Base-by-base conservation (phyloP, 148 eudicot genomes). In the Dysphania ambrosioides region DNA sequence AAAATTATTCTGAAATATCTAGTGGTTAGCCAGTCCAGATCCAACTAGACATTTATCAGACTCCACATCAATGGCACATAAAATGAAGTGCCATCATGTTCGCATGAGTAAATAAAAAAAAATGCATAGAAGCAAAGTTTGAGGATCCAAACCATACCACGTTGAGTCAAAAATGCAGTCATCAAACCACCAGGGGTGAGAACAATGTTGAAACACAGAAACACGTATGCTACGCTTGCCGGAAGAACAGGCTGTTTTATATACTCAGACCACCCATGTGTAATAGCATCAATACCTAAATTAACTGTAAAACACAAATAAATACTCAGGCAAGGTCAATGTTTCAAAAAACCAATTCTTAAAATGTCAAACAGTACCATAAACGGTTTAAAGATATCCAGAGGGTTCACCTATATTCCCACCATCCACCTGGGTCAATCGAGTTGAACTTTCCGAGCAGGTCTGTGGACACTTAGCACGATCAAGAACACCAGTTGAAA, bases 161-260 rank as follows among this genome's bases (percentile, higher is more conserved):
- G 91, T 27, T 93, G 98, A 55, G 90, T 88, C 67, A 93, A 77
- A 82, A 91, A 93, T 56, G 98, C 98, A 31, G 98, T 93, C 98
- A 93, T 93, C 78, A 93, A 80, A 42, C 93, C 93, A 77, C 98
- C 91, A 72, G 98, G 98, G 72, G 98, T 87, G 72, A 93, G 98
- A 77, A 90, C 90, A 70, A 88, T 90, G 78, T 93, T 93, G 84
- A 91, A 93, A 84, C 68, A 89, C 71, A 93, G 90, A 76, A 93
- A 88, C 41, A 93, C 98, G 79, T 88, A 93, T 64, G 98, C 98
- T 79, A 93, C 85, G 83, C 98, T 93, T 7, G 98, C 98, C 57
- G 98, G 98, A 83, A 93, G 97, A 81, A 91, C 97, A 72, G 98
- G 98, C 80, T 91, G 98, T 79, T 89, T 86, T 78, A 91, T 69